Evolutionary conservation across 2,329 filamentous ascomycete species (phyloP).

Genomic region (Aureobasidium sp.): DNA sequence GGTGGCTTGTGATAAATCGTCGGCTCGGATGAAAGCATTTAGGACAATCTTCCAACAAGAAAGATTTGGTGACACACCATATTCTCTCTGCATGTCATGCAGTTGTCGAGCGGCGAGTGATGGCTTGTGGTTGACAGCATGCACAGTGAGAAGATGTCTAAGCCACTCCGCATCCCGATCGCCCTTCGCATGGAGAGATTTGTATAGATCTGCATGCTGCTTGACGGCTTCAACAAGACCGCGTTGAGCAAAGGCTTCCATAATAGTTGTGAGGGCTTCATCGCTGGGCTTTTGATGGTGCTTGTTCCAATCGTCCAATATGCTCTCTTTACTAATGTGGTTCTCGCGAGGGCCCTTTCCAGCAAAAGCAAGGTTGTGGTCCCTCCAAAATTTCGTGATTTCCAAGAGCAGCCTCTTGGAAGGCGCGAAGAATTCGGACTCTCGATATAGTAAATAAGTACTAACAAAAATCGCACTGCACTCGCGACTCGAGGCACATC

Average conservation of each 20-base stretch:
- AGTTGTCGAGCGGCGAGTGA: constrained; percentile 54
- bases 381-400: neutral
- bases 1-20: constrained; percentile 61
- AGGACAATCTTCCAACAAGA: constrained; percentile 71
- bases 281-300: constrained; percentile 24
- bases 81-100: constrained; percentile 50
- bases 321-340: neutral
- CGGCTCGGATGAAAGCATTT: constrained; percentile 58
- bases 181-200: neutral
- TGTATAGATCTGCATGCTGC: constrained; percentile 20
- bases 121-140: constrained; percentile 63
- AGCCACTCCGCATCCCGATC: constrained; percentile 16
- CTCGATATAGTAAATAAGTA: neutral
- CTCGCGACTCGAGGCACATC: neutral
- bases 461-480: neutral
- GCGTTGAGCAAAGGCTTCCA: constrained; percentile 26
- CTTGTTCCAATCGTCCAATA: constrained; percentile 15
- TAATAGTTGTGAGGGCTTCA: constrained; percentile 18
- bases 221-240: constrained; percentile 31
- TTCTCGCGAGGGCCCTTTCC: neutral
- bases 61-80: constrained; percentile 50
- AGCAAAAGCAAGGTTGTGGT: neutral
- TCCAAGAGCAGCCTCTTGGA: neutral
- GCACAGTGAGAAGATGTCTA: constrained; percentile 58
- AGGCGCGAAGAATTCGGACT: neutral